Percentiles rank a stretch among this genome's conserved stretches.
Evolutionary conservation across 805 yeast genomes (phyloP).

Genomic region (Yamadazyma nakazawae): DNA sequence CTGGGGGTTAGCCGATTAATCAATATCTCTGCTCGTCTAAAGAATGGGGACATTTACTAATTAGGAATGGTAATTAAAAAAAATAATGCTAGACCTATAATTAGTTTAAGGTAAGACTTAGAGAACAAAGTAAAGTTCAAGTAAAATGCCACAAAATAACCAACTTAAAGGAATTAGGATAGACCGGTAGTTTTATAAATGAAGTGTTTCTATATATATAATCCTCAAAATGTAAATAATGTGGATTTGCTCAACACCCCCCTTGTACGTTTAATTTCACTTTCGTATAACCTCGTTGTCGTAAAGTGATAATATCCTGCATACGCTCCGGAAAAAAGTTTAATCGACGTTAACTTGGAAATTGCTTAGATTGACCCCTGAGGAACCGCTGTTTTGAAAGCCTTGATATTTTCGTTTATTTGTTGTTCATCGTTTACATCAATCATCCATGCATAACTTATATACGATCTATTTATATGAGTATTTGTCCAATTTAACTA

Average conservation of each 20-base stretch:
- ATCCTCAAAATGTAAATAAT: not conserved
- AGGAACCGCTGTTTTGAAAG: too few species aligned
- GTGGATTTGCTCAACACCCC: not conserved
- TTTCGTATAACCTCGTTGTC: not conserved
- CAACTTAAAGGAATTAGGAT: not conserved
- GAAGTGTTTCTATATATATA: not conserved
- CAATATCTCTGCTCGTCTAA: not conserved
- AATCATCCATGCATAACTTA: not conserved
- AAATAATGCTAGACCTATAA: too few species aligned
- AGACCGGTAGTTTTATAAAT: not conserved
- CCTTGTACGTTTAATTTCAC: not conserved
- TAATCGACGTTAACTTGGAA: not conserved
- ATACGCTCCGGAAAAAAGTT: not conserved
- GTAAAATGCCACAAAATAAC: not conserved
- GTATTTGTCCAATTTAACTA: not conserved
- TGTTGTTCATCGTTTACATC: not conserved
- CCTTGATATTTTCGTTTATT: too few species aligned
- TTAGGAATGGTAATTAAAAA: not conserved
- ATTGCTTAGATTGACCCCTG: not conserved
- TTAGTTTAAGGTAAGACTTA: too few species aligned
- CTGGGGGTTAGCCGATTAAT: not conserved
- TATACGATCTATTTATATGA: not conserved
- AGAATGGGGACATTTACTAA: not conserved
- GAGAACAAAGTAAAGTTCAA: too few species aligned
- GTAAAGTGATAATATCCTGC: conserved; percentile 1